Evolutionary conservation across 176 grass and related monocot species (phyloP).

Genomic region (Eleusine coracana): DNA sequence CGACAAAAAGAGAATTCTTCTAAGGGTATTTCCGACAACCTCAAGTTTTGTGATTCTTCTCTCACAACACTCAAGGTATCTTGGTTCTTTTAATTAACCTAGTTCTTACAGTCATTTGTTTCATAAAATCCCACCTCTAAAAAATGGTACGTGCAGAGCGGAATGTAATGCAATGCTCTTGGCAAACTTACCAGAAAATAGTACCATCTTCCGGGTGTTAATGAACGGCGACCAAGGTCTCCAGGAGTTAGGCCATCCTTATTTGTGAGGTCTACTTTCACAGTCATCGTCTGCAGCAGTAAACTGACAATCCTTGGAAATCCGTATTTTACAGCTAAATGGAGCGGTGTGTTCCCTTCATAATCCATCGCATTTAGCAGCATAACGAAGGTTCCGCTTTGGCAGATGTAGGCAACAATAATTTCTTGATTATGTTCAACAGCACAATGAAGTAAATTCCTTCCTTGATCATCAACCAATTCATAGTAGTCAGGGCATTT

Average conservation of each 20-base stretch:
- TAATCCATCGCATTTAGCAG: conserved; percentile 33
- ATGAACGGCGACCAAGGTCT: conserved; percentile 15
- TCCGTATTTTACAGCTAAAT: conserved; percentile 33
- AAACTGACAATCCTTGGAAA: background rate
- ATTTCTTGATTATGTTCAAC: background rate
- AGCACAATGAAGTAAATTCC: conserved; percentile 49
- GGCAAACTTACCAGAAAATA: conserved; percentile 1
- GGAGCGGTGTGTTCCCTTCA: conserved; percentile 49
- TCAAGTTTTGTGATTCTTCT: too few species aligned
- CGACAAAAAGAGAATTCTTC: too few species aligned
- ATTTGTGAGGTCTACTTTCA: background rate
- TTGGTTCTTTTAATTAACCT: too few species aligned
- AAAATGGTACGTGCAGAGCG: too few species aligned
- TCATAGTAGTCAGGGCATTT: conserved; percentile 16
- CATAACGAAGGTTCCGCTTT: background rate
- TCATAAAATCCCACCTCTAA: too few species aligned
- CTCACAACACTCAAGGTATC: too few species aligned
- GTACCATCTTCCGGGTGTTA: too few species aligned
- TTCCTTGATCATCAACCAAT: conserved; percentile 34
- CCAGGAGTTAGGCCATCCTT: conserved; percentile 23
- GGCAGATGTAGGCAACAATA: conserved; percentile 6
- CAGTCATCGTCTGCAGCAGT: background rate
- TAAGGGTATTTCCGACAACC: too few species aligned
- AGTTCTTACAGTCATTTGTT: too few species aligned
- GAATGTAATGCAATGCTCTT: background rate